A percentile compares a stretch with the other conserved stretches of the same genome.
These are phyloP conservation scores for Pseudocercospora ulei DNA, from an alignment of 2,329 filamentous ascomycete species.

Conservation along the genomic window DNA sequence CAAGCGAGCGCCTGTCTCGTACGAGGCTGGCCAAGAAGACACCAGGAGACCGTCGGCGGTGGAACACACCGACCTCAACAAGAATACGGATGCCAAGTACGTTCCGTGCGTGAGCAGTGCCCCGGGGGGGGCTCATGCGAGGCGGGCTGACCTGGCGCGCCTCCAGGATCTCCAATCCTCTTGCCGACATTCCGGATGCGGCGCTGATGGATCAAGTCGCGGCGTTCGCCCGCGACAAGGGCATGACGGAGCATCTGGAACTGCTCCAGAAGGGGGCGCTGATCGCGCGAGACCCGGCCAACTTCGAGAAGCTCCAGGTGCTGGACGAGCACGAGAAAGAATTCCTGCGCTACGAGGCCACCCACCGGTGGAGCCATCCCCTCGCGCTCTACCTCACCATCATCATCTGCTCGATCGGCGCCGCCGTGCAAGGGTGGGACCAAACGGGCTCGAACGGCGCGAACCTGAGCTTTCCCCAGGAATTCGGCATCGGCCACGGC, in stretches of 20 bases:
- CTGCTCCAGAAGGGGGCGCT: constrained; percentile 43
- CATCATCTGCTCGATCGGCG: constrained; percentile 45
- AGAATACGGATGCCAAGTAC: constrained; percentile 25
- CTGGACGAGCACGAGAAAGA: constrained; percentile 39
- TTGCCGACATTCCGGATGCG: constrained; percentile 46
- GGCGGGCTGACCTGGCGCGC: not conserved
- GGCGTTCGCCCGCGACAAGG: constrained; percentile 44
- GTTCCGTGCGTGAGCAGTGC: no score
- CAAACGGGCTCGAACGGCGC: constrained; percentile 41
- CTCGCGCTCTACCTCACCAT: constrained; percentile 44
- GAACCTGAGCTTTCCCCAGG: constrained; percentile 43
- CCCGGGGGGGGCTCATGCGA: constrained; percentile 2
- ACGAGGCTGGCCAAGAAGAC: constrained; percentile 10
- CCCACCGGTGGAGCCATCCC: constrained; percentile 46
- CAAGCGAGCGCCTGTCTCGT: constrained; percentile 1
- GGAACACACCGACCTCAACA: constrained; percentile 20
- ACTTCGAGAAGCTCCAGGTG: constrained; percentile 39
- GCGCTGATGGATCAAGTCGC: constrained; percentile 48
- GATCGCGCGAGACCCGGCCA: constrained; percentile 42
- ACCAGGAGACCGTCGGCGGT: constrained; percentile 8
- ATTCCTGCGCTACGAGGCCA: constrained; percentile 40
- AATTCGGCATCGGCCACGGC: constrained; percentile 29
- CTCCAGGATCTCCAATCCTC: constrained; percentile 43
- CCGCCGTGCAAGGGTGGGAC: constrained; percentile 41
- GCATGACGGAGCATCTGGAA: constrained; percentile 37